Conservation (phyloP, 257 asterid genomes). For the Fraxinus pennsylvanica region DNA sequence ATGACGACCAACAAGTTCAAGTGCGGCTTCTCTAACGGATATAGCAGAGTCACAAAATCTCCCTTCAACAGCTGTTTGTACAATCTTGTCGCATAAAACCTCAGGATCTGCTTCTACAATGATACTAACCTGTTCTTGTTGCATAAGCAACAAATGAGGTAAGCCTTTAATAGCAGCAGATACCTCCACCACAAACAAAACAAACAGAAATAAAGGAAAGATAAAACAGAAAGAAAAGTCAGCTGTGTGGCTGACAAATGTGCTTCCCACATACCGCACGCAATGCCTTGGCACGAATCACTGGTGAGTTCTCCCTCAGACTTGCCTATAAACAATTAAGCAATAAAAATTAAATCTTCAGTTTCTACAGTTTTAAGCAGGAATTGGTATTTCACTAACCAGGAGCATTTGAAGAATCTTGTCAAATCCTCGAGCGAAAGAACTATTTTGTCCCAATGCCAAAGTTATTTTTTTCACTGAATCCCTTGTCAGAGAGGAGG, state of each 20-base stretch:
- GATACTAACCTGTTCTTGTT: slow-evolving; percentile 75
- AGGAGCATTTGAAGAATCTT: slow-evolving; percentile 91
- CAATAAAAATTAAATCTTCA: slow-evolving; percentile 16
- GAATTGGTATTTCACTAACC: slow-evolving; percentile 58
- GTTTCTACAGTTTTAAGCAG: slow-evolving; percentile 20
- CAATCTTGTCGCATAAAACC: slow-evolving; percentile 86
- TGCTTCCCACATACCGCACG: slow-evolving; percentile 73
- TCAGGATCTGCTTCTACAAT: slow-evolving; percentile 99
- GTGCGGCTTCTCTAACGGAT: slow-evolving; percentile 98
- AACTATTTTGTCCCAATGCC: slow-evolving; percentile 89
- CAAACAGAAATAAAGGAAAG: neutral
- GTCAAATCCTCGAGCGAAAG: slow-evolving; percentile 94
- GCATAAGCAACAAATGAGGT: slow-evolving; percentile 26
- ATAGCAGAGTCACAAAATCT: slow-evolving; percentile 97
- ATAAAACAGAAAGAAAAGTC: slow-evolving; percentile 17
- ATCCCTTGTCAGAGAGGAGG: slow-evolving; percentile 70
- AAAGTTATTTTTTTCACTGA: slow-evolving; percentile 69
- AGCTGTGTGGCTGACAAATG: slow-evolving; percentile 15
- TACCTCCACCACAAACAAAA: slow-evolving; percentile 15
- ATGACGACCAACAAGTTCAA: slow-evolving; percentile 98
- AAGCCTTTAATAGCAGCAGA: slow-evolving; percentile 21
- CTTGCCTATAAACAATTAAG: slow-evolving; percentile 68
- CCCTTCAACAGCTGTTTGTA: slow-evolving; percentile 95
- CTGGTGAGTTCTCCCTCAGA: slow-evolving; percentile 90
- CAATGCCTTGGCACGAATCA: slow-evolving; percentile 95